Conservation (phyloP, 2,329 filamentous ascomycete species). For the Tympanopsis confertula region DNA sequence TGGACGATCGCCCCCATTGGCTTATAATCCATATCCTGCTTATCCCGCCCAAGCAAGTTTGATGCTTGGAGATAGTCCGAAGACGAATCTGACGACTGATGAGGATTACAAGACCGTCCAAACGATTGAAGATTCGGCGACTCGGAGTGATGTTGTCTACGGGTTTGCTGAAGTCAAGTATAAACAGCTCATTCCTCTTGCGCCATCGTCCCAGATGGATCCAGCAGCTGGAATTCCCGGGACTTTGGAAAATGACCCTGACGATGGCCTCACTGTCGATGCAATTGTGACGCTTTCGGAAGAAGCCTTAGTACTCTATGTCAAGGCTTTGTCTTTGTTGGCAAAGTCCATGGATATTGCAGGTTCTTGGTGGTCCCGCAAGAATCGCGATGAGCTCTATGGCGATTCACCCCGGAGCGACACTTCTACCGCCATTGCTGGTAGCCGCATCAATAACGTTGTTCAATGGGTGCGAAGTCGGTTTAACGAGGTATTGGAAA, state of each 20-base stretch:
- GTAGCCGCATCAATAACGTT: conserved; percentile 65
- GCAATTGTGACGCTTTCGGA: conserved; percentile 80
- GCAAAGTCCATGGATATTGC: conserved; percentile 95
- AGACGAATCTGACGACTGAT: conserved; percentile 49
- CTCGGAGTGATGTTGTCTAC: conserved; percentile 88
- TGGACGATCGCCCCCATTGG: conserved; percentile 60
- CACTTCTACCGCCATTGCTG: not conserved
- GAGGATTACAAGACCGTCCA: conserved; percentile 72
- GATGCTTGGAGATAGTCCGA: conserved; percentile 38
- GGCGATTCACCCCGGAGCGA: not conserved
- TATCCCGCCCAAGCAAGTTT: conserved; percentile 53
- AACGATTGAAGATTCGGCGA: conserved; percentile 81
- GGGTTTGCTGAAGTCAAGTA: conserved; percentile 98
- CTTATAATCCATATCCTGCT: conserved; percentile 72
- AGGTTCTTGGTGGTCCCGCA: conserved; percentile 79
- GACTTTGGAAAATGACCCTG: conserved; percentile 39
- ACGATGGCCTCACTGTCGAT: conserved; percentile 71
- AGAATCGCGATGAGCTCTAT: conserved; percentile 49
- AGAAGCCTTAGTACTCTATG: conserved; percentile 88
- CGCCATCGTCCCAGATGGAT: conserved; percentile 43
- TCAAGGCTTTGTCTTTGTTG: conserved; percentile 81
- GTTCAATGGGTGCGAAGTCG: conserved; percentile 90
- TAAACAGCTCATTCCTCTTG: conserved; percentile 83
- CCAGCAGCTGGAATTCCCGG: conserved; percentile 33
- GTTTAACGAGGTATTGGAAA: conserved; percentile 95